Percentiles rank a stretch among this genome's conserved stretches.
These are phyloP conservation scores for Kwoniella mangroviensis DNA, from an alignment of 768 basidiomycete species.

Conservation along the genomic window DNA sequence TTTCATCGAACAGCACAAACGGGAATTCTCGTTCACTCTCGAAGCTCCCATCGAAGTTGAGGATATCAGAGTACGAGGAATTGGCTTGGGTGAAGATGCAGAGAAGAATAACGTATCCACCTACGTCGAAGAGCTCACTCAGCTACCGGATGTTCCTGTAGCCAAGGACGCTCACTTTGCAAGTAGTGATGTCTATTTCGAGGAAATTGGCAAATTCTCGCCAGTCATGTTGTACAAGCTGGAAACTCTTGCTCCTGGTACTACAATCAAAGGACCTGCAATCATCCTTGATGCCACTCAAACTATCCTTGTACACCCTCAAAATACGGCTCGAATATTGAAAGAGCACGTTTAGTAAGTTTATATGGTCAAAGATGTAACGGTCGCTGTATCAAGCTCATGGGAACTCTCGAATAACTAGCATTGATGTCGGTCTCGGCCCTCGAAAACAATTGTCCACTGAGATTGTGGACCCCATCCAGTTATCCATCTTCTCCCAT, in stretches of 20 bases:
- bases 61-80: conserved; percentile 37
- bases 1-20: conserved; percentile 61
- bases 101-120: conserved; percentile 17
- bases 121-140: conserved; percentile 20
- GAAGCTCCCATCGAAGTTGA: conserved; percentile 56
- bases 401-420: not conserved
- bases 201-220: conserved; percentile 21
- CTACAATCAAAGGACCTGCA: conserved; percentile 69
- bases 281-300: conserved; percentile 95
- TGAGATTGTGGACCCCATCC: conserved; percentile 44
- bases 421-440: conserved; percentile 37
- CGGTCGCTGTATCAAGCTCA: not conserved
- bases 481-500: conserved; percentile 89
- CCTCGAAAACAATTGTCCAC: conserved; percentile 27
- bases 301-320: conserved; percentile 84
- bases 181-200: conserved; percentile 28
- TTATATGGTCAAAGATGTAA: not conserved
- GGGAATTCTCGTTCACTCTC: conserved; percentile 59
- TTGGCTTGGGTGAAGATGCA: conserved; percentile 15
- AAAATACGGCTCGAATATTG: conserved; percentile 34
- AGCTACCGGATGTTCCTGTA: not conserved
- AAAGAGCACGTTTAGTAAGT: conserved; percentile 32
- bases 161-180: conserved; percentile 22
- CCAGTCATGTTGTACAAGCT: conserved; percentile 28
- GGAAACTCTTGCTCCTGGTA: conserved; percentile 28